Conservation (phyloP, 768 basidiomycete genomes). For the Boletales sp. region DNA sequence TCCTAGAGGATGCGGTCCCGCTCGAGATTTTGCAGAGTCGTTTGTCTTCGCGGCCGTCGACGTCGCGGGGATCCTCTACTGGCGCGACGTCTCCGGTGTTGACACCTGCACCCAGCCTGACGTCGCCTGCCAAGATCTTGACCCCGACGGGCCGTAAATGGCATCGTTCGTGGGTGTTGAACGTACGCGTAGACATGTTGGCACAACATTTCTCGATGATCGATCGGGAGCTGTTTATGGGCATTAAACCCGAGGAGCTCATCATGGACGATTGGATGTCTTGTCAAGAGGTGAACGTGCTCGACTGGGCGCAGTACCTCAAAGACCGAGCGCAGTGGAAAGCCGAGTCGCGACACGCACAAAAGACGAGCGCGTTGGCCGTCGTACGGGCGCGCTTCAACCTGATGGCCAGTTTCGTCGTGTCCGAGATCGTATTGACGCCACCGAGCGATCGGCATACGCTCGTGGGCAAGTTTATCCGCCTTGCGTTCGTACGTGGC, state of each 20-base stretch:
- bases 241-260: constrained; percentile 86
- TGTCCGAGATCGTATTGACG: constrained; percentile 78
- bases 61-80: constrained; percentile 28
- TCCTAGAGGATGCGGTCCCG: constrained; percentile 60
- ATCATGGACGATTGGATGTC: constrained; percentile 68
- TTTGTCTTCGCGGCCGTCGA: constrained; percentile 38
- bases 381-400: constrained; percentile 82
- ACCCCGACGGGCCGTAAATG: constrained; percentile 37
- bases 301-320: constrained; percentile 83
- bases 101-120: constrained; percentile 12
- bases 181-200: constrained; percentile 54
- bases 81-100: constrained; percentile 12
- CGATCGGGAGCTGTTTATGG: constrained; percentile 82
- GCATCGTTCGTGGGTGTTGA: constrained; percentile 73
- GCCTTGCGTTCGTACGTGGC: constrained; percentile 73
- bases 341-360: constrained; percentile 49
- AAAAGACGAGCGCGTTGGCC: constrained; percentile 69
- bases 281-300: constrained; percentile 58
- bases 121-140: constrained; percentile 35
- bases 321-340: constrained; percentile 72
- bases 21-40: constrained; percentile 63
- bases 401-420: constrained; percentile 74
- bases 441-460: constrained; percentile 58
- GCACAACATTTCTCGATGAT: constrained; percentile 84
- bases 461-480: constrained; percentile 76